Base-by-base conservation (phyloP, 1,284 basidiomycete species). In the Xanthoconium separans region DNA sequence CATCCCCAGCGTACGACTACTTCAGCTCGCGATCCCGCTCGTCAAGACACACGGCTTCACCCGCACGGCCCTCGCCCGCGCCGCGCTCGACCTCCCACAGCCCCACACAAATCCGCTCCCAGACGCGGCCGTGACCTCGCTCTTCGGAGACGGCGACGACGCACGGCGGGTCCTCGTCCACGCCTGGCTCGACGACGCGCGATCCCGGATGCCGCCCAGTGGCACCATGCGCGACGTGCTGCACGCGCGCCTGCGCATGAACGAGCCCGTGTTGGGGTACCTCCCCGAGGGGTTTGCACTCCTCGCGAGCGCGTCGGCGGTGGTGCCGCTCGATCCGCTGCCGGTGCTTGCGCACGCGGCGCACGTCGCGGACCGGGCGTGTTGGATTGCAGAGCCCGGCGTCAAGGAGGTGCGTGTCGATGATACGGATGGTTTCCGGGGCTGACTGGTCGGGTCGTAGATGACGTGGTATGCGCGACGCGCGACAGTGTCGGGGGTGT, bases 111-210 rank as follows among this genome's bases (percentile, higher is more conserved):
- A 79, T 56, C 86, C 87, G 6, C 79, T 92, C 12, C 78, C 84
- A 0, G 87, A 91, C 51, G 71, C 75, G 0, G 83, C 87, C 0
- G 79, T 92, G n/a, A 81, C 84, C 5, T 76, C 85, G 6, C 74
- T 92, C 3, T 92, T 91, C 70, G 89, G 89, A 4, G 58, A 65
- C n/a, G 89, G 85, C 20, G 80, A 87, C 48, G 70, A 79, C 37
- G 87, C 89, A 0, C 73, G 83, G 15, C 75, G 78, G 49, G 79
- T 79, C 4, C 74, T 92, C n/a, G 76, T 91, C 40, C 67, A 75
- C 8, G 85, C 83, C 2, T 92, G 90, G 89, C 63, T 91, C 36
- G 78, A 82, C 13, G 80, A 85, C 56, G 87, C 86, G 2, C 65
- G 82, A n/a, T 60, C 62, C 16, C 69, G 76, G 27, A 89, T 91